Percentiles rank a stretch among this genome's conserved stretches.
Evolutionary conservation across 164 flowering plant genomes (phyloP).

Genomic region (Stephania cephalantha): DNA sequence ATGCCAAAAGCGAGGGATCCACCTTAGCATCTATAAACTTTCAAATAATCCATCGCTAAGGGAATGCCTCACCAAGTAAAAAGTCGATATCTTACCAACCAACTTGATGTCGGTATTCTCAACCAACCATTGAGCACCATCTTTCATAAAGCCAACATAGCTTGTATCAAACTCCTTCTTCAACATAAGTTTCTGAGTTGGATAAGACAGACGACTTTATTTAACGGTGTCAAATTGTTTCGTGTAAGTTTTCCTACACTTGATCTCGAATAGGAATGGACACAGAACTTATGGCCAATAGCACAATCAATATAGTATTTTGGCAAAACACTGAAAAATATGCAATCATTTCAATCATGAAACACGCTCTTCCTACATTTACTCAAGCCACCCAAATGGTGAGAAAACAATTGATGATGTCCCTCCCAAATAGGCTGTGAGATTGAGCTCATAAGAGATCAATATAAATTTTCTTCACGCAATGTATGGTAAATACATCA

Average conservation of each 20-base stretch:
- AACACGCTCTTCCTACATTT: not conserved
- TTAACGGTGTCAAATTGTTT: not conserved
- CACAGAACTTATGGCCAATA: not conserved
- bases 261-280: not conserved
- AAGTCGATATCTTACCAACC: constrained; percentile 54
- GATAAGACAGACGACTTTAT: not conserved
- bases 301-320: too few species aligned
- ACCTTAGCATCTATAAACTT: not conserved
- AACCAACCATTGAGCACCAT: constrained; percentile 91
- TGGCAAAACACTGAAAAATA: not conserved
- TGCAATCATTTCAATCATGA: not conserved
- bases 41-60: not conserved
- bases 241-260: not conserved
- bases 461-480: too few species aligned
- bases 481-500: too few species aligned
- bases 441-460: too few species aligned
- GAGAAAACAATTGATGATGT: not conserved
- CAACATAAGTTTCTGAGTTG: constrained; percentile 69
- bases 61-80: not conserved
- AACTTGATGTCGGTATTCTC: constrained; percentile 90
- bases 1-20: not conserved
- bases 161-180: constrained; percentile 75
- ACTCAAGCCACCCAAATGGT: not conserved
- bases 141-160: constrained; percentile 81
- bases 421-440: not conserved